Evolutionary conservation across 1,139 yeast genomes (phyloP).

Genomic region (Kurtzmaniella quercitrusa): DNA sequence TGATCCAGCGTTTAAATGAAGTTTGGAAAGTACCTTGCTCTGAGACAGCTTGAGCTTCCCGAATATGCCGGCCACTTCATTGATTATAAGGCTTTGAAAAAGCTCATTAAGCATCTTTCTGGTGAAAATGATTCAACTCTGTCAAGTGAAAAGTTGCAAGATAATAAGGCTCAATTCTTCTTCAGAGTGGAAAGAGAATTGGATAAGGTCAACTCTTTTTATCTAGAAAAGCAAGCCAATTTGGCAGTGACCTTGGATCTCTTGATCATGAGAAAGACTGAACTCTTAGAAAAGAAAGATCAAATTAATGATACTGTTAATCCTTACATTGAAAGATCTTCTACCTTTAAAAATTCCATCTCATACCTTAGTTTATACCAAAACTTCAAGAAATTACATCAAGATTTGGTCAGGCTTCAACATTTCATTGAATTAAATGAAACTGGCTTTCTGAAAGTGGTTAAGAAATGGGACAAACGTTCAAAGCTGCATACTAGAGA

Average conservation of each 20-base stretch:
- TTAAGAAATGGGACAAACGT: conserved; percentile 96
- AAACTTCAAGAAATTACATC: conserved; percentile 83
- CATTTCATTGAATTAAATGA: conserved; percentile 93
- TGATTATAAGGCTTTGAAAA: conserved; percentile 88
- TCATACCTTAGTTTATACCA: conserved; percentile 61
- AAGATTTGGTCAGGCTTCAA: conserved; percentile 81
- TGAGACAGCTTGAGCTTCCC: conserved; percentile 89
- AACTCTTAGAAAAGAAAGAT: conserved; percentile 41
- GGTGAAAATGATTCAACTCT: conserved; percentile 13
- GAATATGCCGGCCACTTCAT: conserved; percentile 92
- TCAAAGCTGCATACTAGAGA: conserved; percentile 94
- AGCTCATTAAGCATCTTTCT: conserved; percentile 60
- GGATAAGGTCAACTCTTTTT: conserved; percentile 88
- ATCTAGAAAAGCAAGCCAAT: conserved; percentile 86
- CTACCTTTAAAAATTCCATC: conserved; percentile 40
- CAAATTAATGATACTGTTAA: conserved; percentile 11
- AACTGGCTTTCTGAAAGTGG: conserved; percentile 90
- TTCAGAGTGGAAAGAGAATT: conserved; percentile 89
- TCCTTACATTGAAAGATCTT: conserved; percentile 20
- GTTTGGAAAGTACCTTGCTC: conserved; percentile 92
- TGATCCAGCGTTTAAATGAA: too few relatives aligned
- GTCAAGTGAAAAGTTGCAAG: conserved; percentile 47
- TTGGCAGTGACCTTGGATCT: conserved; percentile 73
- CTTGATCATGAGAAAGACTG: conserved; percentile 65
- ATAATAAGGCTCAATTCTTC: conserved; percentile 89